phyloP scores from a whole-genome alignment of 73 alveolate genomes.

The Uronychia binucleata region DNA sequence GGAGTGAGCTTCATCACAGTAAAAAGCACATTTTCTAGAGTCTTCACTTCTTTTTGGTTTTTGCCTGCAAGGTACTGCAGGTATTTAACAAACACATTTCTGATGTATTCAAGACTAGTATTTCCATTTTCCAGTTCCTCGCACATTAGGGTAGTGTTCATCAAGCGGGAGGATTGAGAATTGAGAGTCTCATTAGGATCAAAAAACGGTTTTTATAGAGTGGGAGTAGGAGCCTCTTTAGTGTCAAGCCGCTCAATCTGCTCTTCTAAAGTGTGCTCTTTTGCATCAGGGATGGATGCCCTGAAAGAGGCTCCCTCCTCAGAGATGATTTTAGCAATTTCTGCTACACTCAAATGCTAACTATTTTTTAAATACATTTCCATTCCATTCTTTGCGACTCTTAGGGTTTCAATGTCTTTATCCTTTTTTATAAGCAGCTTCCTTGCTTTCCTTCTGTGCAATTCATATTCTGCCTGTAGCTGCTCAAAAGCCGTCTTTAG shows the following conservation, averaged over 20 bases:
- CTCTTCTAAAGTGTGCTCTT: not conserved
- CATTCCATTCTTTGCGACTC: not conserved
- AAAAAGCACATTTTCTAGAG: slow-evolving; percentile 53
- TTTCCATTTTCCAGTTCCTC: slow-evolving; percentile 3
- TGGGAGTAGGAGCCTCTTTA: not conserved
- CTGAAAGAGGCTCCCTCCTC: not conserved
- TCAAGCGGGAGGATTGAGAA: not conserved
- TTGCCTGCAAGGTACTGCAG: slow-evolving; percentile 57
- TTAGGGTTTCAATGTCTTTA: slow-evolving; percentile 12
- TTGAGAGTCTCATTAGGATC: not conserved
- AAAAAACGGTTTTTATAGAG: not conserved
- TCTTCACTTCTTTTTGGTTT: slow-evolving; percentile 45
- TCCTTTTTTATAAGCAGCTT: slow-evolving; percentile 37
- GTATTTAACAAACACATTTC: slow-evolving; percentile 57
- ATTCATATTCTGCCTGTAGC: slow-evolving; percentile 4
- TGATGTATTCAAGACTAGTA: slow-evolving; percentile 41
- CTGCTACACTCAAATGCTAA: slow-evolving; percentile 5
- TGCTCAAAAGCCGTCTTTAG: slow-evolving; percentile 1
- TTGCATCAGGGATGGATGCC: not conserved
- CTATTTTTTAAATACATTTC: slow-evolving; percentile 23
- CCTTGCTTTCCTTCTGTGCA: slow-evolving; percentile 26
- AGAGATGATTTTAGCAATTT: not conserved
- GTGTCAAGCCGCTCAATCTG: not conserved
- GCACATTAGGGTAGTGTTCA: not conserved
- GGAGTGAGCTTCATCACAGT: slow-evolving; percentile 38